phyloP scores from a whole-genome alignment of 179 eudicot species.

The Sideroxylon spinosum region DNA sequence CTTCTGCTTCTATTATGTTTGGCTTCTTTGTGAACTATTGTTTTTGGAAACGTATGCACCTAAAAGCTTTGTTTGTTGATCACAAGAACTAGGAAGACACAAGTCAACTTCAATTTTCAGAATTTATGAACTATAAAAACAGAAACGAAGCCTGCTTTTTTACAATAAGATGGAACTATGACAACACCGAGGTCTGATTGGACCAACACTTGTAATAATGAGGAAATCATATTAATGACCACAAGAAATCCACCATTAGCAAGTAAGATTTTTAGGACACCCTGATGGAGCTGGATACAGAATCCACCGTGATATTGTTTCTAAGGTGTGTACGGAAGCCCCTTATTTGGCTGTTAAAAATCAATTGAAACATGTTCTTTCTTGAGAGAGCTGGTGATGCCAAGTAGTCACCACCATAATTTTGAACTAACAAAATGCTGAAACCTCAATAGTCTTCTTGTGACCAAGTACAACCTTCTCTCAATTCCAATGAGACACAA shows the following conservation, averaged over 20 bases:
- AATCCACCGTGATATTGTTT: neutral
- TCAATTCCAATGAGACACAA: neutral
- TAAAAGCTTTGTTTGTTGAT: too few species aligned
- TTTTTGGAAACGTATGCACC: too few species aligned
- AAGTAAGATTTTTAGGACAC: neutral
- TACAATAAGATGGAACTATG: neutral
- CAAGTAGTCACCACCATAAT: neutral
- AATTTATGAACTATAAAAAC: neutral
- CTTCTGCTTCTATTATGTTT: too few species aligned
- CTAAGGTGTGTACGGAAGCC: neutral
- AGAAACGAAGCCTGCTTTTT: neutral
- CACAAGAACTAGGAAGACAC: neutral
- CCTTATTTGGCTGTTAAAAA: neutral
- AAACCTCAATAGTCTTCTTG: neutral
- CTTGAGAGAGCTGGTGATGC: neutral
- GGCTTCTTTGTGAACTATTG: too few species aligned
- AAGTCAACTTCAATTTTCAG: neutral
- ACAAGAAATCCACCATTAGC: neutral
- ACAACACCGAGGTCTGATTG: neutral
- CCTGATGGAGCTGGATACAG: neutral
- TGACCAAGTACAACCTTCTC: neutral
- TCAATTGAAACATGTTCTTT: neutral
- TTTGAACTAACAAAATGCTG: neutral
- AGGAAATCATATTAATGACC: conserved; percentile 3
- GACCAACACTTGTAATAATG: neutral